A percentile compares a stretch with the other conserved stretches of the same genome.
Evolutionary conservation across 2,329 filamentous ascomycete genomes (phyloP).

Genomic region (Fusarium brevicatenulatum): DNA sequence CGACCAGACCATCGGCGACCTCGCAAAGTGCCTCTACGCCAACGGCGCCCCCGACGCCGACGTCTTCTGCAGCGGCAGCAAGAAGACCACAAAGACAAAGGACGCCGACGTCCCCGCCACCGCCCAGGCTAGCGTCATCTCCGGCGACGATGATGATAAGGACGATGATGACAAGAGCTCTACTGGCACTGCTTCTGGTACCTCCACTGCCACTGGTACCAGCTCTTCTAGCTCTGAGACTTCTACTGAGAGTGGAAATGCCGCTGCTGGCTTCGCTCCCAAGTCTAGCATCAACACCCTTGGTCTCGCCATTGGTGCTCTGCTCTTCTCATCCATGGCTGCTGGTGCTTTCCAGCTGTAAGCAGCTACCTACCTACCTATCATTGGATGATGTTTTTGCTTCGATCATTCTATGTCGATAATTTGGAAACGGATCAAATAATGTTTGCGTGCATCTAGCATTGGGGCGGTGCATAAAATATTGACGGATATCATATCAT

Average conservation of each 20-base stretch:
- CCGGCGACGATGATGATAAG: constrained; percentile 23
- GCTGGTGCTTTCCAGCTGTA: constrained; percentile 43
- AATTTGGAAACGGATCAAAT: constrained; percentile 17
- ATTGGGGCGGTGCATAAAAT: background rate
- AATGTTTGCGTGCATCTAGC: constrained; percentile 14
- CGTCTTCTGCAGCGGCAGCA: constrained; percentile 57
- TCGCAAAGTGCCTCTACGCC: constrained; percentile 51
- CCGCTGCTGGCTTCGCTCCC: constrained; percentile 33
- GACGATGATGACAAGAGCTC: constrained; percentile 15
- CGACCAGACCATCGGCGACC: constrained; percentile 46
- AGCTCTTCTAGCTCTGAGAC: constrained; percentile 23
- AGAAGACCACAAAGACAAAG: constrained; percentile 47
- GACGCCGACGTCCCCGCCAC: constrained; percentile 43
- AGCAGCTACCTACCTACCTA: background rate
- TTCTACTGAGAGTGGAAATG: constrained; percentile 28
- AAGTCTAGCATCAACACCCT: constrained; percentile 46
- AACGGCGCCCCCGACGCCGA: constrained; percentile 50
- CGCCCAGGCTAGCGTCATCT: constrained; percentile 48
- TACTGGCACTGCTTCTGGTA: constrained; percentile 11
- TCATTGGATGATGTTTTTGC: background rate
- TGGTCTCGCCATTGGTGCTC: constrained; percentile 49
- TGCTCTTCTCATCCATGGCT: constrained; percentile 50
- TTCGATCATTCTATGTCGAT: constrained; percentile 10
- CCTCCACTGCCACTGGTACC: constrained; percentile 13
- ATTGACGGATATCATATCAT: constrained; percentile 23